phyloP scores from a whole-genome alignment of 2,329 filamentous ascomycete species.

The Alternaria hordeiaustralica region DNA sequence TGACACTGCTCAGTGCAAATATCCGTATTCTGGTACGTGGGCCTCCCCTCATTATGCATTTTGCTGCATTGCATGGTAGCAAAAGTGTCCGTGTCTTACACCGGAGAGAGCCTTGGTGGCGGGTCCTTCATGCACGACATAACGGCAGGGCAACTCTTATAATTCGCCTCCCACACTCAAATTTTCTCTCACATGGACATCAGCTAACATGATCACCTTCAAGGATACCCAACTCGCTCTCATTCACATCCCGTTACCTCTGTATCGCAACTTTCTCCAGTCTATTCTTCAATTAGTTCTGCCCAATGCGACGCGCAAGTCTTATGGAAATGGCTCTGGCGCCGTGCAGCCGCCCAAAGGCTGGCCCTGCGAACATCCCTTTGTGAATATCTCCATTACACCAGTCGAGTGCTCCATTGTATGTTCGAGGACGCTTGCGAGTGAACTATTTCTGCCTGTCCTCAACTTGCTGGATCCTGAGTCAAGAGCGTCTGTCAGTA shows the following conservation, averaged over 20 bases:
- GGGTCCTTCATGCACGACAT: slow-evolving; percentile 36
- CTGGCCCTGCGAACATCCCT: slow-evolving; percentile 69
- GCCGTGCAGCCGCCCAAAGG: slow-evolving; percentile 45
- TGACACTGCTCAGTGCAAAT: slow-evolving; percentile 56
- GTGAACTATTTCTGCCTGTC: slow-evolving; percentile 75
- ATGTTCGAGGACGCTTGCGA: slow-evolving; percentile 77
- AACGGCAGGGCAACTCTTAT: slow-evolving; percentile 39
- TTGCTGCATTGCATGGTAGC: slow-evolving; percentile 22
- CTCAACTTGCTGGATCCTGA: slow-evolving; percentile 66
- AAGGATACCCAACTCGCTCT: slow-evolving; percentile 88
- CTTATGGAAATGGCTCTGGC: slow-evolving; percentile 33
- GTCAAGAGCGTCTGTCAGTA: slow-evolving; percentile 61
- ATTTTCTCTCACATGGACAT: slow-evolving; percentile 23
- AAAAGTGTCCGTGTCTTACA: slow-evolving; percentile 28
- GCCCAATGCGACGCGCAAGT: slow-evolving; percentile 58
- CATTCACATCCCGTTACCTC: slow-evolving; percentile 84
- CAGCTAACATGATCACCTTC: slow-evolving; percentile 46
- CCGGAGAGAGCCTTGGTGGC: slow-evolving; percentile 31
- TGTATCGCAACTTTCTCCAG: slow-evolving; percentile 80
- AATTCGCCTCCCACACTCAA: slow-evolving; percentile 35
- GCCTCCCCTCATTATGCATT: slow-evolving; percentile 29
- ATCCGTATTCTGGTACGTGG: slow-evolving; percentile 57
- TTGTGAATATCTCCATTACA: slow-evolving; percentile 92
- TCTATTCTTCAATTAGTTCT: slow-evolving; percentile 86
- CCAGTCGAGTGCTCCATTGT: slow-evolving; percentile 92